A percentile compares a stretch with the other conserved stretches of the same genome.
Evolutionary conservation across 1,284 basidiomycete genomes (phyloP).

Genomic region (Taiwanofungus camphoratus): DNA sequence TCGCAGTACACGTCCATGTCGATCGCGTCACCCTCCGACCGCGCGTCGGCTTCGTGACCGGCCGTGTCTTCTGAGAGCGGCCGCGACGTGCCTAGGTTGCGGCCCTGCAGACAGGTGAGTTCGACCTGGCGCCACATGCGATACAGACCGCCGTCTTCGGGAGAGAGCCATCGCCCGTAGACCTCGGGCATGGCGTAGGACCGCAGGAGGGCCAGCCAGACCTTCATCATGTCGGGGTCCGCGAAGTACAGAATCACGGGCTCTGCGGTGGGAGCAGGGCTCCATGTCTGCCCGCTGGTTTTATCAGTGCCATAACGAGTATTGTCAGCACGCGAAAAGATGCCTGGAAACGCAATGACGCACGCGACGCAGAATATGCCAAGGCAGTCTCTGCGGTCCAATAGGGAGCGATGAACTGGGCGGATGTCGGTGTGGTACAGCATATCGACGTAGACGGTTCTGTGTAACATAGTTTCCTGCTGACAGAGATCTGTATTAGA

Average conservation of each 20-base stretch:
- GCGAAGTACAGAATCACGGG: conserved; percentile 67
- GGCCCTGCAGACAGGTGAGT: conserved; percentile 61
- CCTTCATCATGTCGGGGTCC: conserved; percentile 51
- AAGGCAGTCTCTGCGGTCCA: conserved; percentile 65
- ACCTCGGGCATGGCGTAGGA: conserved; percentile 75
- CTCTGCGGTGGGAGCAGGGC: conserved; percentile 46
- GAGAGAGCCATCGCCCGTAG: conserved; percentile 54
- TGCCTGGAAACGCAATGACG: conserved; percentile 17
- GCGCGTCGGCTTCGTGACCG: conserved; percentile 12
- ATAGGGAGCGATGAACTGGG: conserved; percentile 61
- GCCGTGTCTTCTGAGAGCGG: conserved; percentile 8
- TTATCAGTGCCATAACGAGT: too few relatives aligned
- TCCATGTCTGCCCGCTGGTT: conserved; percentile 56
- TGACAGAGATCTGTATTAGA: conserved; percentile 10
- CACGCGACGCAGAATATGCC: conserved; percentile 61
- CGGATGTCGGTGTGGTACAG: conserved; percentile 73
- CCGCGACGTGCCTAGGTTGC: conserved; percentile 49
- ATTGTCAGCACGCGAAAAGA: conserved; percentile 3
- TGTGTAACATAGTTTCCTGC: conserved; percentile 66
- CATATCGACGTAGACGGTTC: conserved; percentile 65
- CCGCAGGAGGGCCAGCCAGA: conserved; percentile 70
- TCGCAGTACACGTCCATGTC: conserved; percentile 71
- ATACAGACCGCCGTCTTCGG: conserved; percentile 68
- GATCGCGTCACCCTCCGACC: conserved; percentile 41
- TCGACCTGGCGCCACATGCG: conserved; percentile 82